Percentiles rank a stretch among this genome's conserved stretches.
Evolutionary conservation across 1,139 yeast genomes (phyloP).

Genomic region (Kodamaea sp.): DNA sequence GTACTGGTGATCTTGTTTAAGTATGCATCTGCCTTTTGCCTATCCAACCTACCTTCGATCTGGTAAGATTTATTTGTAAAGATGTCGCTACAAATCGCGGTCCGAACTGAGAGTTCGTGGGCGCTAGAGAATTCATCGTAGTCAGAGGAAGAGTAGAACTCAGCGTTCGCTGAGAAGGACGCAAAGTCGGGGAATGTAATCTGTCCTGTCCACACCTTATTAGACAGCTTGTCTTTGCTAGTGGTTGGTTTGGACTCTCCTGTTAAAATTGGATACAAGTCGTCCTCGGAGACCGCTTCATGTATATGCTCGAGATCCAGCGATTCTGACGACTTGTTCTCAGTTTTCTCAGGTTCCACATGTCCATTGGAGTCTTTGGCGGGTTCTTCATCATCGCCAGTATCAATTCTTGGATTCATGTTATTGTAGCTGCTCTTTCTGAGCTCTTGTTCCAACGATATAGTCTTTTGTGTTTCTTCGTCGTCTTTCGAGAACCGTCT

Average conservation of each 20-base stretch:
- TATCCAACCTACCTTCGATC: slow-evolving; percentile 66
- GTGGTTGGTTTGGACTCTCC: slow-evolving; percentile 2
- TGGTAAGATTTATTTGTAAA: slow-evolving; percentile 35
- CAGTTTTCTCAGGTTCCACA: slow-evolving; percentile 2
- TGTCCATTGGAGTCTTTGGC: slow-evolving; percentile 8
- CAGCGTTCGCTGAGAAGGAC: slow-evolving; percentile 45
- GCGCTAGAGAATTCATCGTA: slow-evolving; percentile 14
- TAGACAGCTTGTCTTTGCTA: background rate
- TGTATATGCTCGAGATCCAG: slow-evolving; percentile 12
- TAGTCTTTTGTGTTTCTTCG: slow-evolving; percentile 3
- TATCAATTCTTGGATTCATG: slow-evolving; percentile 19
- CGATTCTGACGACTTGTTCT: slow-evolving; percentile 9
- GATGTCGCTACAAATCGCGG: slow-evolving; percentile 34
- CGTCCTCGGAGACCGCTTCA: slow-evolving; percentile 10
- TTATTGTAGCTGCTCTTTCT: slow-evolving; percentile 13
- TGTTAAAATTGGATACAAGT: slow-evolving; percentile 8
- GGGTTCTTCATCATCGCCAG: slow-evolving; percentile 22
- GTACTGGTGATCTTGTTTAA: slow-evolving; percentile 48
- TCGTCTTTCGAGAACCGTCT: slow-evolving; percentile 30
- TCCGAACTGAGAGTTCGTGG: slow-evolving; percentile 23
- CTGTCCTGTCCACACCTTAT: slow-evolving; percentile 54
- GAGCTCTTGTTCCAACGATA: slow-evolving; percentile 3
- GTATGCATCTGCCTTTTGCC: slow-evolving; percentile 56
- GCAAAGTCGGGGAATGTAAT: slow-evolving; percentile 58
- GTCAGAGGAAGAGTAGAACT: slow-evolving; percentile 42